A percentile compares a stretch with the other conserved stretches of the same genome.
Evolutionary conservation across 192 early-diverging fungal species (phyloP).

Genomic region (Chytriomyces sp.): DNA sequence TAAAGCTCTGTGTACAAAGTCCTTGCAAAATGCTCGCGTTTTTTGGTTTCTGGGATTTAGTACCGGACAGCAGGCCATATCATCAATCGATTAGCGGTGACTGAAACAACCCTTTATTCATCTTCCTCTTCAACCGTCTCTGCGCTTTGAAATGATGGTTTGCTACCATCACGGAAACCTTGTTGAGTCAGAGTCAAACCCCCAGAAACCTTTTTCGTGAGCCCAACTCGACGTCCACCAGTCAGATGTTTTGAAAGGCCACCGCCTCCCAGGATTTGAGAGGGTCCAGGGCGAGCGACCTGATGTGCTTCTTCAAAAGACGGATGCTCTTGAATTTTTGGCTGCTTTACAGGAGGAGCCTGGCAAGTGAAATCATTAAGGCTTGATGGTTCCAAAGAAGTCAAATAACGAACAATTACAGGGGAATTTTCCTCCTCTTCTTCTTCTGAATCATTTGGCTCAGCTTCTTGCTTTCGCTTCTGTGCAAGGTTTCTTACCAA

Average conservation of each 20-base stretch:
- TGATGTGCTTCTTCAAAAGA: not conserved
- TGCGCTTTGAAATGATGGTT: not conserved
- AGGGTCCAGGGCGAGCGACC: not conserved
- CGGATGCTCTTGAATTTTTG: not conserved
- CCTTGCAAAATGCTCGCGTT: too few species aligned
- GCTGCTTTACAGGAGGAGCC: not conserved
- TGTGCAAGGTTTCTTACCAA: not conserved
- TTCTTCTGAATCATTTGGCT: not conserved
- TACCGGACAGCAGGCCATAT: too few species aligned
- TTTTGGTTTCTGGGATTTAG: too few species aligned
- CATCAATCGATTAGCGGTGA: not conserved
- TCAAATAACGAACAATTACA: not conserved
- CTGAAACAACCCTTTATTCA: not conserved
- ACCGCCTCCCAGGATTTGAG: not conserved
- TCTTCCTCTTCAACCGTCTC: not conserved
- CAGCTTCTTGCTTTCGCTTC: not conserved
- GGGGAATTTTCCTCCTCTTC: constrained; percentile 22
- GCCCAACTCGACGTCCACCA: constrained; percentile 5
- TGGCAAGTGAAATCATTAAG: not conserved
- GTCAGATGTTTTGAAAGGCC: constrained; percentile 10
- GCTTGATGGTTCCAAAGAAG: not conserved
- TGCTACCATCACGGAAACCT: not conserved
- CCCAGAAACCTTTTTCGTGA: not conserved
- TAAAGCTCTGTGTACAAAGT: too few species aligned
- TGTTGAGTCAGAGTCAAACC: not conserved